Evolutionary conservation across 129 eudicot genomes (phyloP).

Genomic region (Gnaphalium uliginosum): DNA sequence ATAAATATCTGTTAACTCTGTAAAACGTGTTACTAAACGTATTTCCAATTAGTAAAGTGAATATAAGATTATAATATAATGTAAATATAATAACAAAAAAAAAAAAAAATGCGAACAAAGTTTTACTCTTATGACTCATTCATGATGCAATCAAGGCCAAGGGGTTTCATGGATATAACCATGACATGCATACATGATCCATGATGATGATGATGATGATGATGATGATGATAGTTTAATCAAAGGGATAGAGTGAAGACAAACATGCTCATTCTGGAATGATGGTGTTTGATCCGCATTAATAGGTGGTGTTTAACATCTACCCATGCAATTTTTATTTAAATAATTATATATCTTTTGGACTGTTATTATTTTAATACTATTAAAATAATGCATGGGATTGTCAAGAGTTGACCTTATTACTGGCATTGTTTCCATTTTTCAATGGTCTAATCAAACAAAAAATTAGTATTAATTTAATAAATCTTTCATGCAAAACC

Average conservation of each 20-base stretch:
- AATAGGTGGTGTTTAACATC: slow-evolving; percentile 37
- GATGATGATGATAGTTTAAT: slow-evolving; percentile 6
- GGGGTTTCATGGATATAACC: neutral
- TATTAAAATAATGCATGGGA: slow-evolving; percentile 38
- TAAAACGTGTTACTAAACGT: too few species aligned
- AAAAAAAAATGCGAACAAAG: too few species aligned
- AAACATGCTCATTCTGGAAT: slow-evolving; percentile 45
- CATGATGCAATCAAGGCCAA: neutral
- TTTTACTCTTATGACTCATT: too few species aligned
- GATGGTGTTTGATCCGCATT: slow-evolving; percentile 48
- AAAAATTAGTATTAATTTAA: slow-evolving; percentile 25
- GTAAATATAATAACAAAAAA: too few species aligned
- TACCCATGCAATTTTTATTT: slow-evolving; percentile 30
- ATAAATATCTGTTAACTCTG: too few species aligned
- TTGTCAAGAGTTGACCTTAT: slow-evolving; percentile 42
- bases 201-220: slow-evolving; percentile 1
- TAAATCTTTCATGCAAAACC: slow-evolving; percentile 38
- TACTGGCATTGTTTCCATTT: slow-evolving; percentile 35
- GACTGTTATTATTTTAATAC: slow-evolving; percentile 24
- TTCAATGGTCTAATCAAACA: slow-evolving; percentile 36
- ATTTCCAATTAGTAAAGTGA: too few species aligned
- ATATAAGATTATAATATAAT: too few species aligned
- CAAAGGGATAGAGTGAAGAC: slow-evolving; percentile 32
- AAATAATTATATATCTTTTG: slow-evolving; percentile 20
- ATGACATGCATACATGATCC: slow-evolving; percentile 2